Evolutionary conservation across 2,329 filamentous ascomycete genomes (phyloP), one percentile per base, ranked within the genome.

Genomic region (Colletotrichum liriopes): DNA sequence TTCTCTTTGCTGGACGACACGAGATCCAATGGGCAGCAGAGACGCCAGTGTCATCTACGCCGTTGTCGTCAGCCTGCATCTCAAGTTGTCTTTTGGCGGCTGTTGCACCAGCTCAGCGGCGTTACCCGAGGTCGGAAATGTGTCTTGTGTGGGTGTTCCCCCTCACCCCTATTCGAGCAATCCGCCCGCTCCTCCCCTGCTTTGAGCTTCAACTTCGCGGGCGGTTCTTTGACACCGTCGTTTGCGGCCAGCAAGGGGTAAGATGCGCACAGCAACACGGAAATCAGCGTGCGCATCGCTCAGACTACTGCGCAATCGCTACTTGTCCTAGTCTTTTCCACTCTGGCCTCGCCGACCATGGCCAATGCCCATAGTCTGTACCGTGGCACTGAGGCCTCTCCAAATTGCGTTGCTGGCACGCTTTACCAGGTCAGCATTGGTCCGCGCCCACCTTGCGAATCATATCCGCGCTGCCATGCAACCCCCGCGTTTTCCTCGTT

Each of bases 391-490:
- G n/a, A 20, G 41, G 23, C n/a, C 52, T 26, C 26, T 20, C 68
- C 23, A 35, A 60, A 64, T 29, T 18, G 20, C 49, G 37, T 47
- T 59, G 59, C 54, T 59, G 51, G 45, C 49, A 71, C 37, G 47
- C 54, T 71, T 69, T 59, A 16, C 65, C 26, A 47, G 65, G 52
- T 55, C 59, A 69, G 69, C 55, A 41, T 72, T 62, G 63, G 58
- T 37, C 60, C 54, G 32, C 56, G 65, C 47, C 60, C 55, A 58
- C 67, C 29, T 49, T 66, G 70, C 66, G 64, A 54, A 71, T 66
- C 70, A 66, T 66, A 66, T 60, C 66, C 70, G 70, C 47, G 49
- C 49, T 49, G 47, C 60, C 59, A 70, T 71, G 60, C 70, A 65
- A 60, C 54, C 70, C 68, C 65, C 70, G 65, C 70, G 59, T 59